Percentiles rank a stretch among this genome's conserved stretches.
Conservation (phyloP, 2,329 filamentous ascomycete genomes). For the Trichoderma arundinaceum region DNA sequence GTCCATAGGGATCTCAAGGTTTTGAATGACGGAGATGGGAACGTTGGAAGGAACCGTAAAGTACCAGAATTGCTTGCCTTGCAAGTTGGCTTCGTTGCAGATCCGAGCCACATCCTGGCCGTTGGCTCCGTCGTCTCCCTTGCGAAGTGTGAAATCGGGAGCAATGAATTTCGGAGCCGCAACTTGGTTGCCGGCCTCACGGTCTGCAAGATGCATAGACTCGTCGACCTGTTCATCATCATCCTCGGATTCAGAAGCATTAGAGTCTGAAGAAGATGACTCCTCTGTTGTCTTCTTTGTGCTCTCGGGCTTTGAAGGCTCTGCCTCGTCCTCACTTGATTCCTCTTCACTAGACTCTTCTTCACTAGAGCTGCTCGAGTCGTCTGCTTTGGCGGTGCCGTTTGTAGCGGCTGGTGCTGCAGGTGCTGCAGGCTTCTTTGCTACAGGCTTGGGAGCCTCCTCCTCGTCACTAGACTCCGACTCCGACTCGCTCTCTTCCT, state of each 20-base stretch:
- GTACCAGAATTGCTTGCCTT: constrained; percentile 80
- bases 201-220: constrained; percentile 49
- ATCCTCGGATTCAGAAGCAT: constrained; percentile 41
- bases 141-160: constrained; percentile 61
- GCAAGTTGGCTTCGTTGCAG: constrained; percentile 63
- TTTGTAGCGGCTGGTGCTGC: constrained; percentile 17
- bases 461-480: constrained; percentile 18
- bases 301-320: constrained; percentile 32
- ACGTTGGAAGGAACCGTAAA: constrained; percentile 74
- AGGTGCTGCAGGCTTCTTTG: constrained; percentile 6
- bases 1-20: constrained; percentile 65
- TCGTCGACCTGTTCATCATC: constrained; percentile 45
- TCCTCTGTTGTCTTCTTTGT: constrained; percentile 30
- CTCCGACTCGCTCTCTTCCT: constrained; percentile 27
- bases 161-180: constrained; percentile 54
- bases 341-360: constrained; percentile 24
- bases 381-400: neutral
- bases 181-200: constrained; percentile 41
- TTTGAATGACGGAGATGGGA: constrained; percentile 69
- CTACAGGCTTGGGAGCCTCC: constrained; percentile 28
- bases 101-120: constrained; percentile 58
- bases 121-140: constrained; percentile 48
- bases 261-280: constrained; percentile 42
- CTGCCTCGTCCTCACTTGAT: constrained; percentile 18
- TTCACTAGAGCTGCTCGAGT: constrained; percentile 31